phyloP scores from a whole-genome alignment of 192 early-diverging fungal genomes.

The Umbelopsis ramanniana region DNA sequence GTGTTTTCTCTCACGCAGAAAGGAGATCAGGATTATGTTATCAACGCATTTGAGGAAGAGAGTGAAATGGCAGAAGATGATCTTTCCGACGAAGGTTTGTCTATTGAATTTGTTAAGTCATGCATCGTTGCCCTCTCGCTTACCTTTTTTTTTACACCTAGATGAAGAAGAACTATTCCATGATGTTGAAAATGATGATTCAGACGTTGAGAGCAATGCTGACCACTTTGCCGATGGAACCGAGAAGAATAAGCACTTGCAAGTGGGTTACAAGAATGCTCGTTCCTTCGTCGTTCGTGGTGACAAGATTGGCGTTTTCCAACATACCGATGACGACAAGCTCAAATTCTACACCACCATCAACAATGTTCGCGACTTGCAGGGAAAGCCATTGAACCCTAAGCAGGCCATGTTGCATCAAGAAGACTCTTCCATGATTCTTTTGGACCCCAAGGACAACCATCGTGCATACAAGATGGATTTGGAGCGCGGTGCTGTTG shows the following conservation, averaged over 20 bases:
- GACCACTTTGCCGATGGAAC: slow-evolving; percentile 34
- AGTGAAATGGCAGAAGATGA: slow-evolving; percentile 61
- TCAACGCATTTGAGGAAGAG: slow-evolving; percentile 78
- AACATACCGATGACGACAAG: slow-evolving; percentile 71
- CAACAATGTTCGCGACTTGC: slow-evolving; percentile 66
- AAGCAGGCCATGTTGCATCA: slow-evolving; percentile 83
- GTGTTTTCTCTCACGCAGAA: slow-evolving; percentile 27
- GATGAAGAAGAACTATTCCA: slow-evolving; percentile 52
- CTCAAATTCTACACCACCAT: slow-evolving; percentile 84
- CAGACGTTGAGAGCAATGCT: slow-evolving; percentile 48
- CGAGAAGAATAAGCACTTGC: slow-evolving; percentile 76
- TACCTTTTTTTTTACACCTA: neutral
- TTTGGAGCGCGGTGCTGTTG: slow-evolving; percentile 87
- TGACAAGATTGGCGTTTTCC: slow-evolving; percentile 87
- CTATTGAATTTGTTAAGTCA: neutral
- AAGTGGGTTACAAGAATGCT: slow-evolving; percentile 83
- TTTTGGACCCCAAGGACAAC: slow-evolving; percentile 72
- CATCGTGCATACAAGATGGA: slow-evolving; percentile 90
- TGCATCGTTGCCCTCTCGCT: neutral
- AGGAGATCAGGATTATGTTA: slow-evolving; percentile 76
- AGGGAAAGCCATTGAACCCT: slow-evolving; percentile 70
- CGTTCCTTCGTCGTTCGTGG: slow-evolving; percentile 93
- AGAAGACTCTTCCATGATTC: slow-evolving; percentile 79
- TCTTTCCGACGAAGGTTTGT: slow-evolving; percentile 11
- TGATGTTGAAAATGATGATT: slow-evolving; percentile 44